These are phyloP conservation scores for Penicillium verhagenii DNA, from an alignment of 495 filamentous ascomycete genomes.

Conservation along the genomic window DNA sequence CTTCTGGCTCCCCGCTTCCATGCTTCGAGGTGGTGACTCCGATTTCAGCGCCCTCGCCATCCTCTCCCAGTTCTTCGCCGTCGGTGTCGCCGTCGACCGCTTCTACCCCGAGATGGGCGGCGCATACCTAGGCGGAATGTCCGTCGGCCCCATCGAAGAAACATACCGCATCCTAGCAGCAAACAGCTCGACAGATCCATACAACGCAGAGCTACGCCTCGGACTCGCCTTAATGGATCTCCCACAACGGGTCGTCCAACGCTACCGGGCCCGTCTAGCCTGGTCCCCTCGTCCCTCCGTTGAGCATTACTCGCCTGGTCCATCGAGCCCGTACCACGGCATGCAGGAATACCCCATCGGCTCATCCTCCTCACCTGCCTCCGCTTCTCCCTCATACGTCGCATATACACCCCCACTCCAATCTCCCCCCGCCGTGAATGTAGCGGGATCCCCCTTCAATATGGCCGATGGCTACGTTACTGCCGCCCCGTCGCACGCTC, in stretches of 20 bases:
- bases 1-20: constrained; percentile 85
- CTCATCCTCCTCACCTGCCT: constrained; percentile 39
- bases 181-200: constrained; percentile 35
- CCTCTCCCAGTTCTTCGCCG: constrained; percentile 87
- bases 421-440: constrained; percentile 39
- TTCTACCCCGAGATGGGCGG: constrained; percentile 89
- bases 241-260: constrained; percentile 35
- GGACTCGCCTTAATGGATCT: constrained; percentile 39
- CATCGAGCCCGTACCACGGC: constrained; percentile 39
- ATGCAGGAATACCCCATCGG: constrained; percentile 36
- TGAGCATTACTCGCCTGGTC: constrained; percentile 38
- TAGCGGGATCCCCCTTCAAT: constrained; percentile 39
- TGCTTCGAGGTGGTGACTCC: constrained; percentile 55
- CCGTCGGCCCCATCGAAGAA: constrained; percentile 72
- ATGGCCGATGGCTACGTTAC: constrained; percentile 34
- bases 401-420: constrained; percentile 45
- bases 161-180: constrained; percentile 58
- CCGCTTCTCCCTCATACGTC: constrained; percentile 38
- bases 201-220: constrained; percentile 35
- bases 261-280: constrained; percentile 35
- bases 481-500: constrained; percentile 28
- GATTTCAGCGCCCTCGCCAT: constrained; percentile 50
- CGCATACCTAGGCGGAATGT: constrained; percentile 78
- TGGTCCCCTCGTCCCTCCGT: constrained; percentile 43
- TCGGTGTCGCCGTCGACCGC: constrained; percentile 81